These are phyloP conservation scores for Themeda triandra DNA, from an alignment of 176 grass and related monocot species.

Conservation along the genomic window DNA sequence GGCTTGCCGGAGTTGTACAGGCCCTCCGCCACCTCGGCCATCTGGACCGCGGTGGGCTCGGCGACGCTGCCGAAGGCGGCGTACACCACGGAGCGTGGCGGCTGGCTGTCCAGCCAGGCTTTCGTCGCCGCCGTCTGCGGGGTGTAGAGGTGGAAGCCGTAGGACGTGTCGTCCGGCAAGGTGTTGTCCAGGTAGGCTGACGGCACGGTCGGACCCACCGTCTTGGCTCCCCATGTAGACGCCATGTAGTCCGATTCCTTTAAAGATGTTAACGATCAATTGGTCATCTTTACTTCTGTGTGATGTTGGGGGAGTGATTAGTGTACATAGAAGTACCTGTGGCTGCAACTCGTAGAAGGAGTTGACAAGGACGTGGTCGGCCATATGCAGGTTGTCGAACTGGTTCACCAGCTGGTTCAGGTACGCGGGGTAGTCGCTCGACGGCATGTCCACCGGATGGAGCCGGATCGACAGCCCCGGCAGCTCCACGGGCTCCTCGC, in stretches of 20 bases:
- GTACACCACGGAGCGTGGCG: slow-evolving; percentile 38
- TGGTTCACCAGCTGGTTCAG: slow-evolving; percentile 41
- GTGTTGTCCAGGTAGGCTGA: slow-evolving; percentile 29
- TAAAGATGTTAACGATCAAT: not conserved
- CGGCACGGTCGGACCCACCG: slow-evolving; percentile 28
- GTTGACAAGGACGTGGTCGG: slow-evolving; percentile 60
- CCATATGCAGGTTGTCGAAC: slow-evolving; percentile 34
- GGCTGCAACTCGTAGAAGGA: slow-evolving; percentile 60
- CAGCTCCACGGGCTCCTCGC: slow-evolving; percentile 7
- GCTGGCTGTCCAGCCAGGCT: slow-evolving; percentile 30
- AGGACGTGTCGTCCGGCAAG: slow-evolving; percentile 16
- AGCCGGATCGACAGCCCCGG: slow-evolving; percentile 34
- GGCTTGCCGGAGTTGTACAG: slow-evolving; percentile 26
- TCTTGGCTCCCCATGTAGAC: slow-evolving; percentile 4
- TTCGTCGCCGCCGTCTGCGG: not conserved
- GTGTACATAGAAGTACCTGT: slow-evolving; percentile 4
- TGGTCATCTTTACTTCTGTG: too few species aligned
- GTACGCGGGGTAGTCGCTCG: slow-evolving; percentile 10
- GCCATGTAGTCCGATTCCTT: slow-evolving; percentile 16
- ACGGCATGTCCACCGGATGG: slow-evolving; percentile 40
- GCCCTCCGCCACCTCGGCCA: slow-evolving; percentile 37
- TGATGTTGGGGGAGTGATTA: too few species aligned
- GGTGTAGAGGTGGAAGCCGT: slow-evolving; percentile 35
- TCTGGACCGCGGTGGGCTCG: not conserved
- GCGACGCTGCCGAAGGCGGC: slow-evolving; percentile 55